Evolutionary conservation across 2,329 filamentous ascomycete species (phyloP), one percentile per base, ranked within the genome.

Genomic region (Verticillium tricorpus): DNA sequence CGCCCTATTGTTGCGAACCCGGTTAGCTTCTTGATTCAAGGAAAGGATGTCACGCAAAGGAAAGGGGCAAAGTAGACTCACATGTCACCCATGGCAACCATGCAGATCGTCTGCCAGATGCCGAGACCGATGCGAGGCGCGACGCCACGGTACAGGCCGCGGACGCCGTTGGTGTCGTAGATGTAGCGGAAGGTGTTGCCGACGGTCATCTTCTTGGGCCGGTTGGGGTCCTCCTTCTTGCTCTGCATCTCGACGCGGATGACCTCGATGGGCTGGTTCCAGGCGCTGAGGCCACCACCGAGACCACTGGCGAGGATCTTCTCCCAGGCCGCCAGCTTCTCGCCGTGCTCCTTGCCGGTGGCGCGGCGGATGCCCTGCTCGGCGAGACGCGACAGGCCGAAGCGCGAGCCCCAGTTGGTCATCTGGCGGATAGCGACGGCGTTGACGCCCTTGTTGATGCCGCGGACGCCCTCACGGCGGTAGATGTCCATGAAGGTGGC

Each of bases 231-330:
- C 71, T 91, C 92, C 71, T 90, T 97, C 89, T 97, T 98, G 82
- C 92, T 96, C 88, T 99, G 95, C 92, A 99, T 97, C 86, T 99
- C 95, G 65, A 99, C 94, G 67, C 95, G 92, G 76, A 99, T 97
- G 75, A 99, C 95, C 86, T 99, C 95, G 76, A 99, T 99, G 66
- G 95, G 95, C 85, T 99, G 95, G 81, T 99, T 99, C 95, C 95
- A 99, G 67, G 95, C 95, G 66, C 89, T 93, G 71, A 99, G 84
- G 75, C 95, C 95, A 86, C 95, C 95, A 81, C 95, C 95, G 11
- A 99, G 76, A 67, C 87, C 87, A 66, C 89, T 92, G 57, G 95
- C 93, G 62, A 92, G 76, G 73, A 99, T 89, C 87, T 98, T 98
- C 84, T 99, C 95, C 64, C 82, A 74, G 34, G 90, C 87, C 68